Evolutionary conservation across 2,329 filamentous ascomycete species (phyloP).

Genomic region (Xylariaceae sp.): DNA sequence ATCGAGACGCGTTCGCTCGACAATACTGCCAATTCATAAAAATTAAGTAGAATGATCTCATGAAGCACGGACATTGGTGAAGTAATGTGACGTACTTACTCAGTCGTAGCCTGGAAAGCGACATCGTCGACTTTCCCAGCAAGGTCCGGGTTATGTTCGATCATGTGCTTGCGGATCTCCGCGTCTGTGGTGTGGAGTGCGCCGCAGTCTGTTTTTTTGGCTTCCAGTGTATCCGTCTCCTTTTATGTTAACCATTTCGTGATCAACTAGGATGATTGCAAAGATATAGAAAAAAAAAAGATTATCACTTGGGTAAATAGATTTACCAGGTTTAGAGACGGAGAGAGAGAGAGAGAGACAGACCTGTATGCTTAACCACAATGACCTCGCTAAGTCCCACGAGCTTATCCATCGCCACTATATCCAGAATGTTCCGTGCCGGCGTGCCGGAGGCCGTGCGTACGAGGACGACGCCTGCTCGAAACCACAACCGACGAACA

Average conservation of each 20-base stretch:
- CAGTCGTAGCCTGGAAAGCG: not conserved
- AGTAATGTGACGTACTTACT: conserved; percentile 1
- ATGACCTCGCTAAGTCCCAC: conserved; percentile 4
- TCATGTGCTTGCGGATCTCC: conserved; percentile 5
- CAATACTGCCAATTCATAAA: not conserved
- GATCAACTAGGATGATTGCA: not conserved
- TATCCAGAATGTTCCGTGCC: conserved; percentile 7
- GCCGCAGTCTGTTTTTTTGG: conserved; percentile 8
- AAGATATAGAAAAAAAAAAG: not conserved
- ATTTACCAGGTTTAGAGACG: not conserved
- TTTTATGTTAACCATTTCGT: not conserved
- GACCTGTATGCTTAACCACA: conserved; percentile 8
- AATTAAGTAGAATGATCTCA: not conserved
- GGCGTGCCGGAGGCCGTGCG: conserved; percentile 7
- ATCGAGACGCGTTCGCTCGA: not conserved
- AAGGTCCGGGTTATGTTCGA: conserved; percentile 6
- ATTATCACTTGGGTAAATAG: no score
- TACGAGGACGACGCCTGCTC: conserved; percentile 4
- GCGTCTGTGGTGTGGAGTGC: conserved; percentile 5
- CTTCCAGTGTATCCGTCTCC: no score
- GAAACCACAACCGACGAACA: not conserved
- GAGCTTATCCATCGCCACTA: conserved; percentile 5
- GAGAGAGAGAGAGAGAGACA: not conserved
- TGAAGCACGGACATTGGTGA: no score
- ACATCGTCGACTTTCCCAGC: not conserved